A percentile compares a stretch with the other conserved stretches of the same genome.
phyloP scores from a whole-genome alignment of 179 eudicot species.

The Kewa caespitosa region DNA sequence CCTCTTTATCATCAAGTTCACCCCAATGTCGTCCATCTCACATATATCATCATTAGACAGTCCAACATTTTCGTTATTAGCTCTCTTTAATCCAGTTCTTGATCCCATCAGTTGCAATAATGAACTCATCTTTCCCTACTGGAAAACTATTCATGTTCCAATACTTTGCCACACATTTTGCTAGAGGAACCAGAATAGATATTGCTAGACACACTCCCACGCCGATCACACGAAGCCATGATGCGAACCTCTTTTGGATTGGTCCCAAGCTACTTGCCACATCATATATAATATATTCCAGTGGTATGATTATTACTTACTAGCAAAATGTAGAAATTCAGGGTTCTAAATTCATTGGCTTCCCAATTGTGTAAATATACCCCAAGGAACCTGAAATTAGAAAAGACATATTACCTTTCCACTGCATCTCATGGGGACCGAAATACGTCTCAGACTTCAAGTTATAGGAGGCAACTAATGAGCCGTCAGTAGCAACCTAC shows the following conservation, averaged over 20 bases:
- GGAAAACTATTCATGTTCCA: conserved; percentile 23
- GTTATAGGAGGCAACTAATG: too few species aligned
- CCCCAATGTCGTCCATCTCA: conserved; percentile 53
- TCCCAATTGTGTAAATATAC: too few species aligned
- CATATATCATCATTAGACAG: neutral
- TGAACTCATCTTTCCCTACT: conserved; percentile 40
- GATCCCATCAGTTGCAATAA: conserved; percentile 17
- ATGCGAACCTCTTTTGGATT: conserved; percentile 23
- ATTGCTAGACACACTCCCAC: conserved; percentile 43
- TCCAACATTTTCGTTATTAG: neutral
- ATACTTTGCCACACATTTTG: conserved; percentile 34
- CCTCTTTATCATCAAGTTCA: conserved; percentile 48
- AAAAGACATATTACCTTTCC: too few species aligned
- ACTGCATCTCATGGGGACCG: too few species aligned
- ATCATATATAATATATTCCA: conserved; percentile 59
- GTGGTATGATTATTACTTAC: too few species aligned
- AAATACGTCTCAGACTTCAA: too few species aligned
- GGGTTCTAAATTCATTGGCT: too few species aligned
- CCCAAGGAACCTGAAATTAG: too few species aligned
- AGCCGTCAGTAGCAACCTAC: too few species aligned
- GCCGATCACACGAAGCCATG: conserved; percentile 35
- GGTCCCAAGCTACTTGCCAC: conserved; percentile 48
- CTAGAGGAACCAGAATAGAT: conserved; percentile 58
- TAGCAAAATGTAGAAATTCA: too few species aligned
- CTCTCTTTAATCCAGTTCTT: conserved; percentile 14